phyloP scores from a whole-genome alignment of 106 monocot genomes.

The Agapanthus africanus region DNA sequence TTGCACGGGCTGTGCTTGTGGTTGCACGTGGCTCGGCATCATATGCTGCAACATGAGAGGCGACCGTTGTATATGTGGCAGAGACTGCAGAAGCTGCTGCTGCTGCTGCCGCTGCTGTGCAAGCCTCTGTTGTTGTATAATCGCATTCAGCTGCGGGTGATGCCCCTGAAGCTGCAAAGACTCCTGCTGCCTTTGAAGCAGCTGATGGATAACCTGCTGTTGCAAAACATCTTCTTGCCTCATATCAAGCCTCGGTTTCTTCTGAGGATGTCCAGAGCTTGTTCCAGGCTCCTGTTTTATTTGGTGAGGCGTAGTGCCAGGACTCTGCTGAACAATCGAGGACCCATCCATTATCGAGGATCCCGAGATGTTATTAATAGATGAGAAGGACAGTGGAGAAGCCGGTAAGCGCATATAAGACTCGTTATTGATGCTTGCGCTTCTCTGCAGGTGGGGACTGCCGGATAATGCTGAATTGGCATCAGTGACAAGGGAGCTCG shows the following conservation, averaged over 20 bases:
- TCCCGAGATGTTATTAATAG: slow-evolving; percentile 55
- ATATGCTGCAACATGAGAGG: slow-evolving; percentile 45
- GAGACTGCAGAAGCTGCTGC: slow-evolving; percentile 61
- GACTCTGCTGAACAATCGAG: slow-evolving; percentile 40
- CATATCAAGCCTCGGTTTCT: slow-evolving; percentile 57
- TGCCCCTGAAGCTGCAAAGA: slow-evolving; percentile 40
- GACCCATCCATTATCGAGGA: slow-evolving; percentile 53
- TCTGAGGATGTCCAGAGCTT: slow-evolving; percentile 28
- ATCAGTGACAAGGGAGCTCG: slow-evolving; percentile 62
- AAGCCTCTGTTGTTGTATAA: slow-evolving; percentile 53
- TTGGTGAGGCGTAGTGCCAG: slow-evolving; percentile 23
- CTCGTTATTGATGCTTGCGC: slow-evolving; percentile 62
- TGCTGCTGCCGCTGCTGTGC: slow-evolving; percentile 47
- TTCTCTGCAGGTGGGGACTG: slow-evolving; percentile 47
- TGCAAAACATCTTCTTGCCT: slow-evolving; percentile 57
- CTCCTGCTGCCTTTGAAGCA: slow-evolving; percentile 62
- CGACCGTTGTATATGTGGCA: slow-evolving; percentile 55
- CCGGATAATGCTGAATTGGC: slow-evolving; percentile 52
- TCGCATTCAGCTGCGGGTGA: slow-evolving; percentile 60
- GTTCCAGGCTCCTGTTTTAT: slow-evolving; percentile 34
- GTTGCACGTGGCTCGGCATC: slow-evolving; percentile 33
- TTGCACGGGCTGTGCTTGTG: slow-evolving; percentile 38
- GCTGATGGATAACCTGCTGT: slow-evolving; percentile 55
- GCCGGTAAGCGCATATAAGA: slow-evolving; percentile 45
- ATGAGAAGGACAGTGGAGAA: slow-evolving; percentile 74